Base-by-base conservation (phyloP, 129 eudicot genomes). In the Flaveria sonorensis region DNA sequence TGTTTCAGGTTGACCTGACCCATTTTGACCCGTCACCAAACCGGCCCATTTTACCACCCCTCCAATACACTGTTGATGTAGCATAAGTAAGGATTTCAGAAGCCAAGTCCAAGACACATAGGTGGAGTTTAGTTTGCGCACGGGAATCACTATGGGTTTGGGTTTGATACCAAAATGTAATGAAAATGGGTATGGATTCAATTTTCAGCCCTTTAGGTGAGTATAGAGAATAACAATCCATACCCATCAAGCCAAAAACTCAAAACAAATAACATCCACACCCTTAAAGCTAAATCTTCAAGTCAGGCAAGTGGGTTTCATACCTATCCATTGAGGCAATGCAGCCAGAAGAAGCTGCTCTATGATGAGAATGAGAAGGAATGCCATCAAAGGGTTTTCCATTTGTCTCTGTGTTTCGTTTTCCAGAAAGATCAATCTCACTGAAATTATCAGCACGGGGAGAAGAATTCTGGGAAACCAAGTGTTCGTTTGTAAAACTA, bases 401-500 rank as follows among this genome's bases (percentile, higher is more conserved):
- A 68, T 56, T 82, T 28, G 45, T 77, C 63, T 81, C 87, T 42
- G 62, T 60, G 30, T 71, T 87, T 20, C 77, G 72, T 79, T 85
- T 89, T 51, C 83, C 90, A n/a, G 71, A 70, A 66, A 36, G 40
- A 36, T 36, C 40, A 36, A 45, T 84, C 42, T 86, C 92, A 16
- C 73, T 73, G 16, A 55, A 72, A 71, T 71, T 81, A 39, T 79
- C 92, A 73, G 63, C 76, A 59, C 84, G 77, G 8, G 90, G 93
- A 79, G 93, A 83, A 20, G 75, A 75, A 64, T 66, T 83, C 52
- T 77, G 85, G 3, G 92, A 83, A 4, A 68, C 64, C 21, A 80
- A 62, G 48, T 77, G 86, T 68, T 89, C 96, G 10, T 80, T 71
- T 62, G 77, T 79, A 70, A 89, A 84, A 73, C 88, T 77, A 23